phyloP scores from a whole-genome alignment of 2,329 filamentous ascomycete species.

The Zarea fungicola region DNA sequence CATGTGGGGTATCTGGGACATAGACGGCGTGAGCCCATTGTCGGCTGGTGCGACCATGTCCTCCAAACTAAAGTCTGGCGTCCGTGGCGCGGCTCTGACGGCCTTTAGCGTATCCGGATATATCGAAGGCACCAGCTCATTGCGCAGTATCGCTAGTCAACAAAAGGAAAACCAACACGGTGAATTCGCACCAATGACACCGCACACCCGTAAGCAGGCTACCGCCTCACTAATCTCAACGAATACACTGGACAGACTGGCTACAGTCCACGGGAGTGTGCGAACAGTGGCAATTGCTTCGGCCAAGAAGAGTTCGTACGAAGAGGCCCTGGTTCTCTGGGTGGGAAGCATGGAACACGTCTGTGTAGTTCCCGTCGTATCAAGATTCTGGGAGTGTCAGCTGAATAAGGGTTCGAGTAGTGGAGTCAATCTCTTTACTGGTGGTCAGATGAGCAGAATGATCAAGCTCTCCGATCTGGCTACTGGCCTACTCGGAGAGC shows the following conservation, averaged over 20 bases:
- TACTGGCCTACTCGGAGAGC: constrained; percentile 51
- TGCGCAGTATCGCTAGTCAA: constrained; percentile 37
- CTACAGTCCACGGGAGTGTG: constrained; percentile 49
- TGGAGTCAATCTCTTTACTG: constrained; percentile 51
- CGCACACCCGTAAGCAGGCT: constrained; percentile 52
- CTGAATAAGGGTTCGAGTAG: constrained; percentile 45
- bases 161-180: constrained; percentile 33
- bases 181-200: constrained; percentile 61
- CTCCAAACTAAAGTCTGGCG: constrained; percentile 45
- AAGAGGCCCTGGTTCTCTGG: constrained; percentile 54
- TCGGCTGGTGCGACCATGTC: constrained; percentile 38
- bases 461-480: constrained; percentile 48
- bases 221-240: constrained; percentile 39
- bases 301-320: constrained; percentile 37
- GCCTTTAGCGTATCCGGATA: constrained; percentile 54
- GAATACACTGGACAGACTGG: constrained; percentile 45
- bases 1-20: constrained; percentile 64
- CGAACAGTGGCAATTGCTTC: constrained; percentile 41
- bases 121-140: constrained; percentile 53
- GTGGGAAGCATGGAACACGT: constrained; percentile 52
- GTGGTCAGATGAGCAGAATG: constrained; percentile 51
- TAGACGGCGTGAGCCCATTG: constrained; percentile 51
- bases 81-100: constrained; percentile 54
- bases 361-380: constrained; percentile 49
- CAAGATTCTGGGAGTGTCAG: constrained; percentile 56